phyloP scores from a whole-genome alignment of 305 asterid genomes.

The Caryopteris hybrid region DNA sequence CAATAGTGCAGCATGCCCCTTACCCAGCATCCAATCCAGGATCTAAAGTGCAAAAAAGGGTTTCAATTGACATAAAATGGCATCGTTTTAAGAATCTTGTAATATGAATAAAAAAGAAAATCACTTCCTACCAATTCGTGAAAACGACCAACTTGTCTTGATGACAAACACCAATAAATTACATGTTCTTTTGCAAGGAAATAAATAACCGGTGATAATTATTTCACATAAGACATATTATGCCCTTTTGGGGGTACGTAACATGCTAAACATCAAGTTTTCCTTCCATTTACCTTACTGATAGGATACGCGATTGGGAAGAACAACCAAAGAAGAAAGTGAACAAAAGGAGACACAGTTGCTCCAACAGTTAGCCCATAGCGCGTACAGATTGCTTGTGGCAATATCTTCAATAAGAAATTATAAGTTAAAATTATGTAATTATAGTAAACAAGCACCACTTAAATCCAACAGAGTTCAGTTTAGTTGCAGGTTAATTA shows the following conservation, averaged over 20 bases:
- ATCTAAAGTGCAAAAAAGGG: slow-evolving; percentile 42
- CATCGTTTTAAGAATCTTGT: neutral
- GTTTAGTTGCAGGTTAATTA: slow-evolving; percentile 26
- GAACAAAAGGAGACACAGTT: slow-evolving; percentile 82
- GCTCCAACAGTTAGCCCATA: slow-evolving; percentile 95
- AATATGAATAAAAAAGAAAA: neutral
- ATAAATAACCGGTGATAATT: neutral
- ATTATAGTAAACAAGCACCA: slow-evolving; percentile 1
- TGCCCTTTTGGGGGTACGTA: neutral
- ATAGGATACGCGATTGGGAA: slow-evolving; percentile 92
- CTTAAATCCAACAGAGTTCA: neutral
- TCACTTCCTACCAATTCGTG: no score
- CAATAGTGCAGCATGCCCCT: slow-evolving; percentile 90
- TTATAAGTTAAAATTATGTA: slow-evolving; percentile 1
- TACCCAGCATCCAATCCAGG: slow-evolving; percentile 97
- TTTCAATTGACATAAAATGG: no score
- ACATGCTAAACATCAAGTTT: neutral
- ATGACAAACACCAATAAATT: neutral
- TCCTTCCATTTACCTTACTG: slow-evolving; percentile 68
- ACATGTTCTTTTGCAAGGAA: no score
- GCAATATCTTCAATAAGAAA: slow-evolving; percentile 63
- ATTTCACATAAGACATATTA: neutral
- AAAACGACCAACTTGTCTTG: neutral
- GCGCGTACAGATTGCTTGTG: slow-evolving; percentile 98
- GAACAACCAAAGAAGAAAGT: slow-evolving; percentile 83